A percentile compares a stretch with the other conserved stretches of the same genome.
These are phyloP conservation scores for Colletotrichum cordylinicola DNA, from an alignment of 2,329 filamentous ascomycete species.

Conservation along the genomic window DNA sequence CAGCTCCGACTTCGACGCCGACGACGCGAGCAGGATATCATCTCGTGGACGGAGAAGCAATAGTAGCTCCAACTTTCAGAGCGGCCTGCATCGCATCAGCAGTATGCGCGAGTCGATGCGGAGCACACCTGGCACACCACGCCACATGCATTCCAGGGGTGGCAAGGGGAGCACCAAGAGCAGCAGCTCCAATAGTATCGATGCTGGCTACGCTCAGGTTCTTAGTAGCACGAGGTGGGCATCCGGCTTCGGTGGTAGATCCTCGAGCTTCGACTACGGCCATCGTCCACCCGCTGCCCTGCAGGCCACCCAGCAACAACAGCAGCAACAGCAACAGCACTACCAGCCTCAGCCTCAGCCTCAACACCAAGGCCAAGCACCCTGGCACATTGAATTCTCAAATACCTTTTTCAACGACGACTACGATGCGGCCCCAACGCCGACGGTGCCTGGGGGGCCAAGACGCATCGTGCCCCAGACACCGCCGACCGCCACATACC, in stretches of 20 bases:
- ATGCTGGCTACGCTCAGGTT: conserved; percentile 65
- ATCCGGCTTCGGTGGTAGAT: conserved; percentile 58
- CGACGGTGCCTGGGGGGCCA: conserved; percentile 82
- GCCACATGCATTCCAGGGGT: conserved; percentile 57
- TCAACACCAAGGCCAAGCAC: conserved; percentile 24
- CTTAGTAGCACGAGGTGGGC: conserved; percentile 64
- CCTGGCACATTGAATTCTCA: conserved; percentile 55
- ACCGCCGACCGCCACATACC: conserved; percentile 20
- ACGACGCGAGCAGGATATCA: conserved; percentile 61
- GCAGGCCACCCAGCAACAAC: conserved; percentile 23
- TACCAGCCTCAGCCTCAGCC: conserved; percentile 17
- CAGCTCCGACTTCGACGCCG: conserved; percentile 65
- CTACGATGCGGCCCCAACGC: conserved; percentile 84
- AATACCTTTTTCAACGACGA: conserved; percentile 57
- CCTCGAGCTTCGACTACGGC: conserved; percentile 78
- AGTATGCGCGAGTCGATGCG: conserved; percentile 60
- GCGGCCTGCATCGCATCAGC: conserved; percentile 65
- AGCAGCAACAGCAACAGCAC: conserved; percentile 21
- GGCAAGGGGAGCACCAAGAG: conserved; percentile 77
- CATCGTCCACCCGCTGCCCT: conserved; percentile 43
- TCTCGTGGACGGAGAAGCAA: conserved; percentile 75
- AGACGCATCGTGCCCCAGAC: conserved; percentile 45
- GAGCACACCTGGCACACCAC: conserved; percentile 44
- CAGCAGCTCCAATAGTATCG: conserved; percentile 71
- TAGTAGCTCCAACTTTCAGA: conserved; percentile 76